These are phyloP conservation scores for Cornus controversa DNA, from an alignment of 148 eudicot species.

Conservation along the genomic window DNA sequence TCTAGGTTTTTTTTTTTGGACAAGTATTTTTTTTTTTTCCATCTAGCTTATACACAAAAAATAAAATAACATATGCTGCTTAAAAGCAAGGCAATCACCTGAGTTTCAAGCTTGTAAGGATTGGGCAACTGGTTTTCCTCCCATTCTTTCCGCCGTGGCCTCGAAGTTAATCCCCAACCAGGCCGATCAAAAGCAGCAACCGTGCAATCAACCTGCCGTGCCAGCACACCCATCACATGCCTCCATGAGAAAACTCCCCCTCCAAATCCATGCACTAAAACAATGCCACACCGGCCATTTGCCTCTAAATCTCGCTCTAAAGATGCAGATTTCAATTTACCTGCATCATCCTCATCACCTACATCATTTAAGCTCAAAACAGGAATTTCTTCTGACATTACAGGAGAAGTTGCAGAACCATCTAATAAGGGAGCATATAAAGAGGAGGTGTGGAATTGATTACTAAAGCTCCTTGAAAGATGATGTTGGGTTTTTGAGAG, in stretches of 20 bases:
- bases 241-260: slow-evolving; percentile 99
- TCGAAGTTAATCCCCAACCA: slow-evolving; percentile 96
- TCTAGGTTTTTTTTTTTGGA: too few species aligned
- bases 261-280: slow-evolving; percentile 94
- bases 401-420: slow-evolving; percentile 41
- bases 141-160: slow-evolving; percentile 73
- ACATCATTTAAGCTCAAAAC: slow-evolving; percentile 55
- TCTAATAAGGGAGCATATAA: slow-evolving; percentile 74
- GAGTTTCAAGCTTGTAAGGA: slow-evolving; percentile 90
- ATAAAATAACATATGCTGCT: not conserved
- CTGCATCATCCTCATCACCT: slow-evolving; percentile 44
- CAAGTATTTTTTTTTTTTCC: too few species aligned
- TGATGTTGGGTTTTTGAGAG: slow-evolving; percentile 45
- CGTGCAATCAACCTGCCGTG: slow-evolving; percentile 67
- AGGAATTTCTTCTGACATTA: slow-evolving; percentile 68
- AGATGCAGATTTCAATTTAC: slow-evolving; percentile 35
- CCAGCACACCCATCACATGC: slow-evolving; percentile 78
- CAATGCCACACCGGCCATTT: slow-evolving; percentile 65
- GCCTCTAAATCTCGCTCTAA: slow-evolving; percentile 45
- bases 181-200: slow-evolving; percentile 97
- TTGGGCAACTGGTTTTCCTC: slow-evolving; percentile 76
- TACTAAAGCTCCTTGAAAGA: slow-evolving; percentile 73
- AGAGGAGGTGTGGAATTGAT: slow-evolving; percentile 62
- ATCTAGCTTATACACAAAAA: not conserved
- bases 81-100: slow-evolving; percentile 44